Percentiles rank a stretch among this genome's conserved stretches.
Evolutionary conservation across 2,329 filamentous ascomycete genomes (phyloP).

Genomic region (Plectosphaerella cucumerina): DNA sequence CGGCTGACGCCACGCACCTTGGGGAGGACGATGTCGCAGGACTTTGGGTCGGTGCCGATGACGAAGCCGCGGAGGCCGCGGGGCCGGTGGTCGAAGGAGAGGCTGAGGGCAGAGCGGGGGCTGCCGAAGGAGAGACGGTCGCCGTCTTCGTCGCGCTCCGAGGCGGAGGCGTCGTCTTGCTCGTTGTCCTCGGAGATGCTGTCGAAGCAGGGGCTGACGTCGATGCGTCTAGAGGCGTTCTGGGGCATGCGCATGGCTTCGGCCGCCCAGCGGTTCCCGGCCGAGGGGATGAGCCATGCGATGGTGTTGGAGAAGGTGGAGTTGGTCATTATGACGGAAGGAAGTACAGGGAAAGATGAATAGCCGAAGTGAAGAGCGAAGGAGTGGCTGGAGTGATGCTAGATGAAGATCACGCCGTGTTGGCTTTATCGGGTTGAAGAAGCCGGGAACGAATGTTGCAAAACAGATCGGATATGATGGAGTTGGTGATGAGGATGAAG

Average conservation of each 20-base stretch:
- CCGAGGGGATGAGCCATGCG: constrained; percentile 12
- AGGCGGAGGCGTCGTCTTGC: constrained; percentile 4
- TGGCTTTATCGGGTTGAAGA: not conserved
- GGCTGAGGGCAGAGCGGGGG: constrained; percentile 23
- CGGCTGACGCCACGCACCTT: constrained; percentile 25
- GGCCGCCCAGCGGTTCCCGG: constrained; percentile 10
- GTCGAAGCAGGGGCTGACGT: constrained; percentile 3
- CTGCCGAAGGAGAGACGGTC: constrained; percentile 5
- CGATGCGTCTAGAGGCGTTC: constrained; percentile 8
- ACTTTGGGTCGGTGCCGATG: constrained; percentile 29
- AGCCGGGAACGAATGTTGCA: not conserved
- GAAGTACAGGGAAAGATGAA: not conserved
- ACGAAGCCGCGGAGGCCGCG: constrained; percentile 30
- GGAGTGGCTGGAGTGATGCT: constrained; percentile 1
- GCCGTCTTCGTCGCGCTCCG: constrained; percentile 7
- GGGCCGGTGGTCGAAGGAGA: constrained; percentile 28
- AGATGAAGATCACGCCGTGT: not conserved
- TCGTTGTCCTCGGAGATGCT: constrained; percentile 2
- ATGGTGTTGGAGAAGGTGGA: constrained; percentile 8
- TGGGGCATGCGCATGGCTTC: constrained; percentile 9
- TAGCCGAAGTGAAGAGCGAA: not conserved
- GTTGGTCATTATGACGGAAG: not conserved
- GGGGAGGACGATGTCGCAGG: constrained; percentile 33
- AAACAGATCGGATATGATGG: not conserved
- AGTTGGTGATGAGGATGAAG: not conserved